These are phyloP conservation scores for Isoetes engelmannii DNA, from an alignment of 83 land plant genomes.

Conservation along the genomic window DNA sequence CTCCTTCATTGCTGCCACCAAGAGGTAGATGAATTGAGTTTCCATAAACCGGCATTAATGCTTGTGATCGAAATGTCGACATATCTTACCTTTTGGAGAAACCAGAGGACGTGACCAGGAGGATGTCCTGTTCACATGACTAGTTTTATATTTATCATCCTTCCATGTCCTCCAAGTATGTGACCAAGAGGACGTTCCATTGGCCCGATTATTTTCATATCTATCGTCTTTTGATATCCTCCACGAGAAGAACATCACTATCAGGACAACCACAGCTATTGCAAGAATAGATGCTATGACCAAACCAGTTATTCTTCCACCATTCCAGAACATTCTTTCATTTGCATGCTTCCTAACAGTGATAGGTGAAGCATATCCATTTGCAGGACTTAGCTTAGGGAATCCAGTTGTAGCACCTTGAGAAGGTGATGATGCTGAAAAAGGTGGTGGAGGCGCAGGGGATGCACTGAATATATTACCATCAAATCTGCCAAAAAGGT, in stretches of 20 bases:
- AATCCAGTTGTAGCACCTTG: not conserved
- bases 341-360: not conserved
- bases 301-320: conserved; percentile 2
- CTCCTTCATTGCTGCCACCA: not conserved
- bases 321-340: conserved; percentile 7
- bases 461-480: conserved; percentile 6
- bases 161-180: too few species aligned
- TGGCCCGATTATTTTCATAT: not conserved
- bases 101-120: conserved; percentile 1
- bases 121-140: too few species aligned
- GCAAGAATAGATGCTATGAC: not conserved
- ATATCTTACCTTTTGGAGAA: not conserved
- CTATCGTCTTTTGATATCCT: conserved; percentile 9
- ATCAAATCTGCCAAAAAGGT: not conserved
- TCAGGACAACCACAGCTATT: conserved; percentile 12
- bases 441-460: conserved; percentile 1
- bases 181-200: conserved; percentile 13
- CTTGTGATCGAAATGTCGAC: not conserved
- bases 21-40: not conserved
- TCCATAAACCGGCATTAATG: not conserved
- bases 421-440: conserved; percentile 1
- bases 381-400: not conserved
- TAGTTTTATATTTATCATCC: too few species aligned
- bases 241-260: conserved; percentile 8
- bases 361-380: not conserved